Evolutionary conservation across 176 grass and related monocot species (phyloP).

Genomic region (Puya raimondii): DNA sequence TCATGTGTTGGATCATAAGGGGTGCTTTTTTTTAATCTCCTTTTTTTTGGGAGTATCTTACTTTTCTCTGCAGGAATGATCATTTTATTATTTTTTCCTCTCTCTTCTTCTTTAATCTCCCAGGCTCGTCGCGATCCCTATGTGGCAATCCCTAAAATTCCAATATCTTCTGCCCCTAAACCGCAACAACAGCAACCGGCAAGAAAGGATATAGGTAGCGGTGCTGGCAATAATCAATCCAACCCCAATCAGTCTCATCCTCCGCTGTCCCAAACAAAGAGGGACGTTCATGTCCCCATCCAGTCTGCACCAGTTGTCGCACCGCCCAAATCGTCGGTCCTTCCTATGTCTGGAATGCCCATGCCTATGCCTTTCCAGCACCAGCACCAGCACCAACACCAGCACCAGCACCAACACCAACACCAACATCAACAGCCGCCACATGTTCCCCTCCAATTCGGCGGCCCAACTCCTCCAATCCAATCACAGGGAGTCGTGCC

Average conservation of each 20-base stretch:
- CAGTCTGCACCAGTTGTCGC: background rate
- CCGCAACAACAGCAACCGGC: constrained; percentile 33
- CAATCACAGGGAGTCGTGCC: constrained; percentile 43
- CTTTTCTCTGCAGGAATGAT: no score
- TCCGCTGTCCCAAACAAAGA: constrained; percentile 4
- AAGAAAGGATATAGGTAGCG: constrained; percentile 14
- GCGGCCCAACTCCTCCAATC: constrained; percentile 35
- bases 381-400: background rate
- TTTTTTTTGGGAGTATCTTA: no score
- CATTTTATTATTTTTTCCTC: background rate
- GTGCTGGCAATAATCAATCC: constrained; percentile 35
- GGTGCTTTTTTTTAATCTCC: no score
- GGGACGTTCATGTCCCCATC: background rate
- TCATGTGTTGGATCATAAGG: no score
- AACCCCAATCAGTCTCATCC: constrained; percentile 6
- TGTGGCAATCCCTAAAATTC: constrained; percentile 27
- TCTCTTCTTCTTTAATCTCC: constrained; percentile 11
- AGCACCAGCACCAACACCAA: constrained; percentile 8
- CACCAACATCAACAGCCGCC: constrained; percentile 43
- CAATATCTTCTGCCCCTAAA: constrained; percentile 37
- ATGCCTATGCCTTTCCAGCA: background rate
- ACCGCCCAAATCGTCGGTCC: constrained; percentile 14
- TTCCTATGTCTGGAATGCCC: constrained; percentile 13
- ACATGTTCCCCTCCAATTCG: constrained; percentile 50
- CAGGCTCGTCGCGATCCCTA: constrained; percentile 42